Evolutionary conservation across 805 yeast species (phyloP).

Genomic region (Schwanniomyces vanrijiae): DNA sequence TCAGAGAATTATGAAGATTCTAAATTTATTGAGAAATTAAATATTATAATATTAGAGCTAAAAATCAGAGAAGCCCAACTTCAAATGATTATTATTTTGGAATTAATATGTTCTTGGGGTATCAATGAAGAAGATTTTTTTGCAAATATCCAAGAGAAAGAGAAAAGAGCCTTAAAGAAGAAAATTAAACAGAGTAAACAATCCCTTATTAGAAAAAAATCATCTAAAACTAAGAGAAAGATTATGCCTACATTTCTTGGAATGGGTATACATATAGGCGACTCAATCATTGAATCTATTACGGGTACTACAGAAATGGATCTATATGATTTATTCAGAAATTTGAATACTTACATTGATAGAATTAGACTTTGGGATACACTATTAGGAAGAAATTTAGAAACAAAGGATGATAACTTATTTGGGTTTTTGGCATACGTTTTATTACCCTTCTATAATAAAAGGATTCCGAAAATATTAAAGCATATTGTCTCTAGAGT

Average conservation of each 20-base stretch:
- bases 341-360: constrained; percentile 48
- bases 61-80: constrained; percentile 58
- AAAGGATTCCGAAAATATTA: constrained; percentile 47
- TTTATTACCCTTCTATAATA: constrained; percentile 52
- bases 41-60: constrained; percentile 35
- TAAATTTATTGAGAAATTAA: constrained; percentile 16
- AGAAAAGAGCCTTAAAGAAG: constrained; percentile 25
- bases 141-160: constrained; percentile 21
- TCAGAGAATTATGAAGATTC: not conserved
- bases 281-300: not conserved
- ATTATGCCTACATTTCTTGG: constrained; percentile 46
- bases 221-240: constrained; percentile 16
- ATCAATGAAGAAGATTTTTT: constrained; percentile 37
- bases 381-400: constrained; percentile 31
- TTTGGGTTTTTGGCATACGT: constrained; percentile 52
- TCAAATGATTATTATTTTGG: constrained; percentile 50
- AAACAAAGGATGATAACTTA: constrained; percentile 38
- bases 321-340: constrained; percentile 16
- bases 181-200: constrained; percentile 16
- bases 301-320: constrained; percentile 1
- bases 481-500: constrained; percentile 46
- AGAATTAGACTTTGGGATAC: constrained; percentile 56
- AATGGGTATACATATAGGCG: constrained; percentile 25
- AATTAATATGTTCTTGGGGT: constrained; percentile 35
- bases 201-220: constrained; percentile 20